Base-by-base conservation (phyloP, 805 yeast species). In the Lipomyces spencermartinsiae region DNA sequence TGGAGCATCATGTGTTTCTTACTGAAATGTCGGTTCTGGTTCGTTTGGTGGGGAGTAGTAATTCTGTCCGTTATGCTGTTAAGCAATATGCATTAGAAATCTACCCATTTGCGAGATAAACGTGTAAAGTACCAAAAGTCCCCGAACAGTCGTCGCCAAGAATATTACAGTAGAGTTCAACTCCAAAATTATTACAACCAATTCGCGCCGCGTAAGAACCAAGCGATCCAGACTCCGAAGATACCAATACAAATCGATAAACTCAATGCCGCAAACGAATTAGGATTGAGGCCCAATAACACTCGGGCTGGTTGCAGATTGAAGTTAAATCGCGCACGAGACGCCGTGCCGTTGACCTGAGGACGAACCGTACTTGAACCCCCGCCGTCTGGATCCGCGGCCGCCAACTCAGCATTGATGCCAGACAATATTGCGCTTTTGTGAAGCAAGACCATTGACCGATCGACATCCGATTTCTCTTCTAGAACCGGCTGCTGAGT, bases 151-250 rank as follows among this genome's bases (percentile, higher is more conserved):
- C 22, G n/a, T 43, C 49, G 4, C 49, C 22, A n/a, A 43, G 9
- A n/a, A 16, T 16, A 53, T 5, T 53, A n/a, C 34, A 53, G 49
- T 12, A 53, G 10, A 53, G 4, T 25, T 53, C 56, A 25, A 14
- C 56, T 31, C n/a, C 31, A 5, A 25, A 53, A 53, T 53, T 29
- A 9, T 37, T 37, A 57, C 49, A 33, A 16, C 62, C 34, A 19
- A 25, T 59, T 51, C 62, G 60, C 69, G 12, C 70, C 59, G 10
- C 68, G 62, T 35, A 53, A 61, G 46, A 67, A 51, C 68, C 69
- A 67, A 33, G 72, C 64, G 10, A 69, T n/a, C 67, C 71, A 69
- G 54, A 68, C 51, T 37, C 71, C 60, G 22, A 69, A 19, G 31
- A 69, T 14, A 9, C 72, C 72, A 34, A 68, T 29, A 61, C 65